Evolutionary conservation across 345 rosid genomes (phyloP), one percentile per base, ranked within the genome.

Genomic region (Eucalyptus urophylla): DNA sequence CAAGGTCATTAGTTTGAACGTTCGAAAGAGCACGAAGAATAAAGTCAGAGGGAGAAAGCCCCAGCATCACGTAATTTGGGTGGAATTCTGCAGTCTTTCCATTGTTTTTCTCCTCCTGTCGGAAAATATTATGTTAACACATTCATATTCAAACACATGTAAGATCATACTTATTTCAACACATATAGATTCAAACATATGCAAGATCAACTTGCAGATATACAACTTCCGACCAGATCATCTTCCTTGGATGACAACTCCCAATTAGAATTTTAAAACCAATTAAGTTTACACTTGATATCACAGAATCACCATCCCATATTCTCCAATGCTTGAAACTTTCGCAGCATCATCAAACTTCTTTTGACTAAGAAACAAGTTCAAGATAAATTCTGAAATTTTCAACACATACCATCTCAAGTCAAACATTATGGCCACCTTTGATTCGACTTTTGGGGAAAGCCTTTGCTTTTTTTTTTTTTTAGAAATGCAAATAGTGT

Each of bases 1-100:
- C 99, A 89, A 98, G 94, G 92, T 97, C 97, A 92, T 96, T 98
- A 87, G 96, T 93, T 89, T 90, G 97, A 80, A 97, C 96, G 76
- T 90, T 93, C 45, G 99, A 95, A 88, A 97, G 91, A 62, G 96
- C 95, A 80, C 89, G 94, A 56, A 96, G 98, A 90, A 98, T 95
- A 91, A 92, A 95, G 69, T 95, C 96, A 54, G 99, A 94, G 10
- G 99, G 97, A 76, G 97, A 93, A 69, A 96, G 93, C 88, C 99
- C 99, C 49, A 89, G 92, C 97, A 98, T 92, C 80, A 95, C 53
- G 60, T 90, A 91, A 91, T 97, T 97, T 88, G 98, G 96, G 87
- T 93, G 95, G 91, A 94, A 95, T 60, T 91, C 92, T 58, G 95
- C 88, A 89, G 91, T 93, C 44, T 86, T 93, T 88, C 95, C 99